Evolutionary conservation across 2,329 filamentous ascomycete species (phyloP).

Genomic region (Fusarium subglutinans): DNA sequence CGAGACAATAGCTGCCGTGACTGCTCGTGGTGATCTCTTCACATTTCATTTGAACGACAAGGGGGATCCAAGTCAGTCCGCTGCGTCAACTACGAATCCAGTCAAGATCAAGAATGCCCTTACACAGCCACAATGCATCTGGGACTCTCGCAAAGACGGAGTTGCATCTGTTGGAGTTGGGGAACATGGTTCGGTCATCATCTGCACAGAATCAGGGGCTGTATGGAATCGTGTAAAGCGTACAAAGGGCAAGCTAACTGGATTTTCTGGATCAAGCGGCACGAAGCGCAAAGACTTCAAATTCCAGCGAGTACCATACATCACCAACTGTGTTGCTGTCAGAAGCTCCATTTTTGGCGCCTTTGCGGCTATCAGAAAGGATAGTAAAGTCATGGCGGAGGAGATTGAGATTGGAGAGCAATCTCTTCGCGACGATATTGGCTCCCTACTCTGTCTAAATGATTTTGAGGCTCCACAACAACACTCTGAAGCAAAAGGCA

Average conservation of each 20-base stretch:
- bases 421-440: constrained; percentile 78
- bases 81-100: constrained; percentile 88
- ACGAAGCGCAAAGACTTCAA: constrained; percentile 89
- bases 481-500: constrained; percentile 39
- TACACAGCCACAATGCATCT: constrained; percentile 81
- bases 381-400: constrained; percentile 81
- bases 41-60: constrained; percentile 80
- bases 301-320: constrained; percentile 87
- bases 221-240: constrained; percentile 92
- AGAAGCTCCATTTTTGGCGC: constrained; percentile 90
- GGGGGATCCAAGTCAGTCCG: constrained; percentile 66
- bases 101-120: constrained; percentile 87
- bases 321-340: constrained; percentile 85
- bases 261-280: constrained; percentile 57
- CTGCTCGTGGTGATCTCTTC: constrained; percentile 85
- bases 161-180: constrained; percentile 88
- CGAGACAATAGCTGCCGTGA: constrained; percentile 90
- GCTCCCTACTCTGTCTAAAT: constrained; percentile 73
- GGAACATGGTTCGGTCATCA: constrained; percentile 92
- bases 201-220: constrained; percentile 90
- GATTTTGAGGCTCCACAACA: constrained; percentile 62
- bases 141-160: constrained; percentile 88
- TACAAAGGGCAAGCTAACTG: constrained; percentile 77
- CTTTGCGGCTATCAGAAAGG: constrained; percentile 86
- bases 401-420: constrained; percentile 73